Evolutionary conservation across 2,329 filamentous ascomycete genomes (phyloP), one percentile per base, ranked within the genome.

Genomic region (Cercospora citrullina): DNA sequence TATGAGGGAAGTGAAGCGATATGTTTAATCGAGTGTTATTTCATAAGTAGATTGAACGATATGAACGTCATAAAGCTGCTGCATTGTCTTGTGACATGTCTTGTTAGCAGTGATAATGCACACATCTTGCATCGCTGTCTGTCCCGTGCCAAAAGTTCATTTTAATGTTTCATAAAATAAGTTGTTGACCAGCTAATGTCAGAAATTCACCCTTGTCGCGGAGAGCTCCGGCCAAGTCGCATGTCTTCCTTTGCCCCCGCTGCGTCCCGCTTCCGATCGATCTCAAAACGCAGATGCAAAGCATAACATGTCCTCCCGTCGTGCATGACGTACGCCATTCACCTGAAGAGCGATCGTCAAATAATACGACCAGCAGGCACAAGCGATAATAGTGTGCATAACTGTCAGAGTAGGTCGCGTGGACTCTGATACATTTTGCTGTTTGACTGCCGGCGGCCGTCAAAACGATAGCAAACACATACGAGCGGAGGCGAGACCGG

Each of bases 261-360:
- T 23, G 48, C 48, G 48, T 28, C 53, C 53, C 23, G n/a, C 53
- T 33, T 28, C 23, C 53, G 53, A 31, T 31, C 53, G 12, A 58
- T 31, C 26, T 58, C 53, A 14, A 30, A 58, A 58, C 53, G 53
- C 53, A 58, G 26, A 58, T 58, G 30, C 23, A 58, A 58, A 58
- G 53, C 23, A 28, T 58, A n/a, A 58, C 53, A 30, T 33, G 26
- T 31, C 23, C 53, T 33, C 1, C 53, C 53, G 53, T 18, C 53
- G 23, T 28, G 53, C 53, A 58, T 58, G 53, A 58, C 53, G 53
- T 58, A 58, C 53, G n/a, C 53, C 14, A n/a, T 58, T 33, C 26
- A 28, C 21, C 12, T 51, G 18, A 21, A 23, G 45, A 51, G 45
- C 45, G 21, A 51, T 51, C 45, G 45, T 51, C 45, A 12, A 48